These are phyloP conservation scores for Diaporthe vexans DNA, from an alignment of 2,329 filamentous ascomycete genomes.

Conservation along the genomic window DNA sequence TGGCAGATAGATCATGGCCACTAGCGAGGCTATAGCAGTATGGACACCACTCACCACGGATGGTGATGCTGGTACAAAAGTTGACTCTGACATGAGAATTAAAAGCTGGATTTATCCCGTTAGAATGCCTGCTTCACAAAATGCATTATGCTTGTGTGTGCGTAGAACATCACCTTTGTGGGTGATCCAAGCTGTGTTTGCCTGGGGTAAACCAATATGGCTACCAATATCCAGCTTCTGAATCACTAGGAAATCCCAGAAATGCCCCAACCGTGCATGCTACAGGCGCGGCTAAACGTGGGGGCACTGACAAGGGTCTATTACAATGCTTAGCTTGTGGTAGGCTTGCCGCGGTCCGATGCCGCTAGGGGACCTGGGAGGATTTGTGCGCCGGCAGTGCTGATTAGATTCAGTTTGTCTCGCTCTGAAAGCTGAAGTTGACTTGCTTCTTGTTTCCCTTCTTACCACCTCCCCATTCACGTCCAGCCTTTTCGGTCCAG, in stretches of 20 bases:
- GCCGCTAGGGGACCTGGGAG: conserved; percentile 34
- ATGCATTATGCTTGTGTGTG: neutral
- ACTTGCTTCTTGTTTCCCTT: conserved; percentile 9
- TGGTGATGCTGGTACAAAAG: neutral
- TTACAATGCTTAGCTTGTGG: conserved; percentile 10
- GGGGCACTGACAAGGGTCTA: conserved; percentile 25
- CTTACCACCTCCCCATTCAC: neutral
- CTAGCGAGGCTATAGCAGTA: neutral
- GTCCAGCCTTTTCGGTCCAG: conserved; percentile 33
- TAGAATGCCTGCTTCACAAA: neutral
- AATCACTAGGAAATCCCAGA: neutral
- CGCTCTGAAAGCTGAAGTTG: conserved; percentile 8
- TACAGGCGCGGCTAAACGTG: conserved; percentile 29
- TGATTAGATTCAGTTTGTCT: conserved; percentile 21
- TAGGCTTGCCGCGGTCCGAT: conserved; percentile 36
- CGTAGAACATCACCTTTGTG: neutral
- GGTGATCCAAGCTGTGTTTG: neutral
- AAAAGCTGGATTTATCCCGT: neutral
- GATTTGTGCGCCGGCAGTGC: conserved; percentile 32
- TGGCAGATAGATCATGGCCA: conserved; percentile 28
- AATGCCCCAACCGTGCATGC: conserved; percentile 31
- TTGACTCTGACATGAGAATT: neutral
- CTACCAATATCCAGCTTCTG: neutral
- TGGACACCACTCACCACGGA: neutral
- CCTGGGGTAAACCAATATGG: neutral